These are phyloP conservation scores for Byssothecium circinans DNA, from an alignment of 2,329 filamentous ascomycete species.

Conservation along the genomic window DNA sequence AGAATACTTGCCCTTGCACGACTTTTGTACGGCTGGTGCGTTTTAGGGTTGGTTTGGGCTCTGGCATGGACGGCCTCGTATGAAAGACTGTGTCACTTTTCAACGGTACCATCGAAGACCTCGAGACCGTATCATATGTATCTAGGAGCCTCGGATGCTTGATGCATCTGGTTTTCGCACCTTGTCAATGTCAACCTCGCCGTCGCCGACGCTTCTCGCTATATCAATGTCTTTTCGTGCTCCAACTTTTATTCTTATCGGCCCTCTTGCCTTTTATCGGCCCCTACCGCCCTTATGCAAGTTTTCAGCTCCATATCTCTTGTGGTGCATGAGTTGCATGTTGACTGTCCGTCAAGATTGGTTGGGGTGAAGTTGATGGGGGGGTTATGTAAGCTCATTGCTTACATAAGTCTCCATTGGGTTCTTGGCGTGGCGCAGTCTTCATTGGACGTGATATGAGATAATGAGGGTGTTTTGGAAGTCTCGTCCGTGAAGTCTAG, in stretches of 20 bases:
- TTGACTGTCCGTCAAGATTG: neutral
- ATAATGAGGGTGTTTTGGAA: too few relatives aligned
- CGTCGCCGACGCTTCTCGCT: neutral
- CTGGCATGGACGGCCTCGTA: slow-evolving; percentile 20
- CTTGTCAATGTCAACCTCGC: slow-evolving; percentile 4
- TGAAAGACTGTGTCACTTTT: slow-evolving; percentile 1
- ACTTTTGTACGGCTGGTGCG: slow-evolving; percentile 11
- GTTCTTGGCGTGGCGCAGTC: too few relatives aligned
- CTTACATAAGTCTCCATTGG: too few relatives aligned
- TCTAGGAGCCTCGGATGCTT: neutral
- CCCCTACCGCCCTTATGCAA: neutral
- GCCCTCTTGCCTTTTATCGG: neutral
- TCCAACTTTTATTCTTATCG: neutral
- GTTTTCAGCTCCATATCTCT: slow-evolving; percentile 1
- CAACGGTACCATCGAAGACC: slow-evolving; percentile 3
- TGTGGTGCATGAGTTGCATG: slow-evolving; percentile 3
- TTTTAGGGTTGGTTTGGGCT: slow-evolving; percentile 6
- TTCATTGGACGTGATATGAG: too few relatives aligned
- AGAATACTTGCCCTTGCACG: slow-evolving; percentile 3
- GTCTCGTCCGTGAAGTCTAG: too few relatives aligned
- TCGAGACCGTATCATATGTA: neutral
- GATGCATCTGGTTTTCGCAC: slow-evolving; percentile 19
- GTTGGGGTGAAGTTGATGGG: slow-evolving; percentile 4
- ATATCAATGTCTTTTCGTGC: neutral
- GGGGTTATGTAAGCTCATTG: neutral